Conservation (phyloP, 345 rosid genomes). For the Bruguiera sexangula region DNA sequence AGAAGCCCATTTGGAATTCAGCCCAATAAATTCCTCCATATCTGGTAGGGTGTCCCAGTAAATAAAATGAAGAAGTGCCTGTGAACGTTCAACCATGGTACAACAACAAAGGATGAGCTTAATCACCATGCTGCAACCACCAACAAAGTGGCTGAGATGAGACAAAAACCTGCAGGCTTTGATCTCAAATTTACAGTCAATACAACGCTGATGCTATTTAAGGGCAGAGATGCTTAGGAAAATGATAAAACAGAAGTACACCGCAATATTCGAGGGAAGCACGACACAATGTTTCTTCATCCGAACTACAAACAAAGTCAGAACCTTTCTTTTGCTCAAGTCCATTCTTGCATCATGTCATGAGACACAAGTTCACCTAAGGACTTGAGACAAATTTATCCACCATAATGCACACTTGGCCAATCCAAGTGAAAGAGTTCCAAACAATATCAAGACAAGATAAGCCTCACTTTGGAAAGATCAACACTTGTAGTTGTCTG, state of each 20-base stretch:
- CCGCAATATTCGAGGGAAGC: neutral
- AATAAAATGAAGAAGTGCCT: slow-evolving; percentile 33
- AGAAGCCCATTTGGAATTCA: slow-evolving; percentile 23
- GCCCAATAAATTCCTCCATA: slow-evolving; percentile 26
- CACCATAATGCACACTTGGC: neutral
- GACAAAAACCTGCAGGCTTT: neutral
- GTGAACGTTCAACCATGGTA: neutral
- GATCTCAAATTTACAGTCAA: neutral
- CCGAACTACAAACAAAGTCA: neutral
- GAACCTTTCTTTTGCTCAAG: slow-evolving; percentile 1
- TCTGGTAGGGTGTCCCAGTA: slow-evolving; percentile 34
- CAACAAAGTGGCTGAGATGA: no score
- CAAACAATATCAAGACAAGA: neutral
- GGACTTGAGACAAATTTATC: neutral
- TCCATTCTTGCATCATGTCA: neutral
- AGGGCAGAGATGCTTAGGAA: neutral
- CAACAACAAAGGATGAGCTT: neutral
- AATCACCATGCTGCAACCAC: no score
- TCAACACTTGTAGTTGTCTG: neutral
- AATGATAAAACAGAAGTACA: neutral
- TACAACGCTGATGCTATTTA: neutral
- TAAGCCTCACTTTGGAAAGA: neutral
- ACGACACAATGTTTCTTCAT: neutral
- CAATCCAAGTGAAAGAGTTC: slow-evolving; percentile 3
- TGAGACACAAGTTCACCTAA: neutral